A percentile compares a stretch with the other conserved stretches of the same genome.
phyloP scores from a whole-genome alignment of 2,329 filamentous ascomycete species.

The Teratosphaeria zuluensis region DNA sequence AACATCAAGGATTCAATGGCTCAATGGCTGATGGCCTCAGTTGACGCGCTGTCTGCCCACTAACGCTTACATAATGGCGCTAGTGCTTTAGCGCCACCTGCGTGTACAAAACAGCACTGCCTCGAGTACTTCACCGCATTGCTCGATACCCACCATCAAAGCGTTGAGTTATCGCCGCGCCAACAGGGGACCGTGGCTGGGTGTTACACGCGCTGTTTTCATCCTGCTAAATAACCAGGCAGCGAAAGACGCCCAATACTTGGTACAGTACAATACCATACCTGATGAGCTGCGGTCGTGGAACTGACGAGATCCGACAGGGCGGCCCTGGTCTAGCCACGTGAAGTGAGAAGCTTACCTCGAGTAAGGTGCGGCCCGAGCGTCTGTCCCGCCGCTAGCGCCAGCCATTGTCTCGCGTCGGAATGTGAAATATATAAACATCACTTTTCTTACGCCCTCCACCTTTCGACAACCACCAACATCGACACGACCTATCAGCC shows the following conservation, averaged over 20 bases:
- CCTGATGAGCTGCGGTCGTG: not conserved
- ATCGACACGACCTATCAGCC: not conserved
- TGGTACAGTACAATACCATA: not conserved
- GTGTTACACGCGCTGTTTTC: not conserved
- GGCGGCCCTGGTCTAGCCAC: not conserved
- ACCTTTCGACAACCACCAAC: not conserved
- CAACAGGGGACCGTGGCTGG: not conserved
- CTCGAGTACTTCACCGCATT: not conserved
- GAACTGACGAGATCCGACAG: not conserved
- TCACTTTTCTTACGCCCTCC: not conserved
- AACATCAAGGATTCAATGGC: too few relatives aligned
- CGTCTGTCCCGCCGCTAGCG: not conserved
- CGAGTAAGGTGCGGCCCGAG: not conserved
- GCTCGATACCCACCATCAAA: not conserved
- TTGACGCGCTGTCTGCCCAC: too few relatives aligned
- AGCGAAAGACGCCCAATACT: not conserved
- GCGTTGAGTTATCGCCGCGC: too few relatives aligned
- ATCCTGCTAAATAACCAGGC: not conserved
- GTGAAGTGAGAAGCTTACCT: not conserved
- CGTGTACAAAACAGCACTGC: not conserved
- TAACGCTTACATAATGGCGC: not conserved
- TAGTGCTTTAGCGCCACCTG: not conserved
- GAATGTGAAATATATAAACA: not conserved
- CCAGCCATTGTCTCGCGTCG: not conserved
- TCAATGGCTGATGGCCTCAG: too few relatives aligned